Evolutionary conservation across 441 rosid genomes (phyloP), one percentile per base, ranked within the genome.

Genomic region (Euphorbia schlechtendalii): DNA sequence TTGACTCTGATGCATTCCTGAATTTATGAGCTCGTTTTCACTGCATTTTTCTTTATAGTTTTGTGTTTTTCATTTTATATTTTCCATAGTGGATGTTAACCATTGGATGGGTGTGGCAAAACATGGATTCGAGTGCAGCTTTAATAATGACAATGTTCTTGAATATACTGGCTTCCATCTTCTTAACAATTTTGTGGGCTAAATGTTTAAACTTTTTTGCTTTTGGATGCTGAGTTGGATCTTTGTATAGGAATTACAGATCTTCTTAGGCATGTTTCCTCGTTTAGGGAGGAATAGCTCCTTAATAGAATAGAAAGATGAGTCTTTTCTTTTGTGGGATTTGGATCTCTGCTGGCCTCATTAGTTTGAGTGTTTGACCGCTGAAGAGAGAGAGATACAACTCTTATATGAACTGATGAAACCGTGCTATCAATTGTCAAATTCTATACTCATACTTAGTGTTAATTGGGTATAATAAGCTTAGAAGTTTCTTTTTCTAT

Each of bases 221-320:
- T 59, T 59, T 59, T 59, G 27, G 27, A 59, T 18, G 22, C 15
- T 58, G 61, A 58, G 17, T 34, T 32, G 12, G 21, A 57, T 57
- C 38, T 22, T 59, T 3, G 41, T 38, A 4, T 38, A 8, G 41
- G 41, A 38, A 38, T 38, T 38, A 38, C 8, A 38, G 41, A 5
- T 38, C 5, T 38, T 5, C 41, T 38, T 38, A 4, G 41, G 41
- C 8, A 38, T 4, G 41, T 38, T 38, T 3, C 41, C 41, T 38
- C 8, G 41, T 38, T 38, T 38, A 38, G 6, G 41, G 11, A 38
- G 41, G 41, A 38, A 11, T 8, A 5, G 6, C 6, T 38, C 41
- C 41, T 38, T 3, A 5, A 4, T 38, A 38, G 5, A 4, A 11
- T 38, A 38, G 41, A 38, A 38, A 38, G 41, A 38, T 8, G 8